Base-by-base conservation (phyloP, 495 filamentous ascomycete genomes). In the Paragyromitra xinjiangensis region DNA sequence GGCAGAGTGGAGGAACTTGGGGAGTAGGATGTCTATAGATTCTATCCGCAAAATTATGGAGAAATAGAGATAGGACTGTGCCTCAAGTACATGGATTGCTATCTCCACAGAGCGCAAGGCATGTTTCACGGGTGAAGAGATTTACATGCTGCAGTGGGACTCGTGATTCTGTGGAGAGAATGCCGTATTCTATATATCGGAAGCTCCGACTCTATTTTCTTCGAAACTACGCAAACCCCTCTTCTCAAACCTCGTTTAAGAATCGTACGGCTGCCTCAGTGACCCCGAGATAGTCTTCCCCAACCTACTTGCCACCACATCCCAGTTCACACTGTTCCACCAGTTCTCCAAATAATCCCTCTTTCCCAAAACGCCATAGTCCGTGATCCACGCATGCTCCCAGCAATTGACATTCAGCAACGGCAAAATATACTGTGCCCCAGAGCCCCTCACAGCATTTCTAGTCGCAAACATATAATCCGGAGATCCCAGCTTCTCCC, bases 341-440 rank as follows among this genome's bases (percentile, higher is more conserved):
- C 95, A 97, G 56, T 82, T 84, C 85, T 92, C 87, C 64, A 94
- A 86, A 84, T 88, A 99, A 69, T 85, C 83, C 61, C 86, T 87
- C 90, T 97, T 98, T 12, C 93, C 93, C 48, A 84, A 85, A 58
- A 97, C 86, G 34, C 93, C 93, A 81, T 91, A 97, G 82, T 98
- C 93, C 73, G 87, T 87, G 83, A 98, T 84, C 90, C 92, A 99
- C 1, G 90, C 92, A 84, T 99, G 95, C 86, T 98, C 91, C 95
- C 95, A 99, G 34, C 93, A 97, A 83, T 95, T 98, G 58, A 98
- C 87, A 80, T 94, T 97, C 71, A 98, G 85, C 74, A 98, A 84
- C 4, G 95, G 94, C 67, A 89, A 84, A 66, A 92, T 88, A 64
- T 73, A 26, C 34, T 64, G 68, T 50, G 88, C 84, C 11, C 92